Evolutionary conservation across 75 land plant genomes (phyloP).

Genomic region (Azolla pinnata): DNA sequence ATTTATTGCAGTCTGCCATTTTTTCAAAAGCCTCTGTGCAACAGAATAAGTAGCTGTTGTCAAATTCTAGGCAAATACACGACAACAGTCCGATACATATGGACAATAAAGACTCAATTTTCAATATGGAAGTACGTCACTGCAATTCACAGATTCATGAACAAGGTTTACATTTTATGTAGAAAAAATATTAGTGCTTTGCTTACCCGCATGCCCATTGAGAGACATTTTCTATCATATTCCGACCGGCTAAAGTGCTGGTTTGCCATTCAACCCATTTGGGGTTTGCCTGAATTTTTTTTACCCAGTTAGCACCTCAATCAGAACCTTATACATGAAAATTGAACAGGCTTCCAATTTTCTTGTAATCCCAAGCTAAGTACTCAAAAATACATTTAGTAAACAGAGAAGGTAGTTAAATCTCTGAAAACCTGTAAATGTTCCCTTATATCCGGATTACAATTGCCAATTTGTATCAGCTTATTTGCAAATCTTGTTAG

Average conservation of each 20-base stretch:
- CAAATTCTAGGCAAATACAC: not conserved
- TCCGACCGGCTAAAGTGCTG: slow-evolving; percentile 56
- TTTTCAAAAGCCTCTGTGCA: too few species aligned
- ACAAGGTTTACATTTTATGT: not conserved
- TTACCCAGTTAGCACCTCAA: not conserved
- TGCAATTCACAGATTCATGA: too few species aligned
- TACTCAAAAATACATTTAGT: too few species aligned
- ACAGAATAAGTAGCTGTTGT: too few species aligned
- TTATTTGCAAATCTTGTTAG: slow-evolving; percentile 81
- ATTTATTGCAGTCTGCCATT: too few species aligned
- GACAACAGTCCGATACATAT: not conserved
- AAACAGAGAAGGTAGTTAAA: too few species aligned
- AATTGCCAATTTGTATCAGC: slow-evolving; percentile 52
- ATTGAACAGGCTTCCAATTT: too few species aligned
- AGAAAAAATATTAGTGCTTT: too few species aligned
- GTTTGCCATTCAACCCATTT: slow-evolving; percentile 72
- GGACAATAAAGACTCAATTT: too few species aligned
- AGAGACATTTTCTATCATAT: slow-evolving; percentile 67
- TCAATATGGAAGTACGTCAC: too few species aligned
- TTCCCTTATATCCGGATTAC: slow-evolving; percentile 41
- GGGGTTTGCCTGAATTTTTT: slow-evolving; percentile 44
- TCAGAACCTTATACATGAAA: too few species aligned
- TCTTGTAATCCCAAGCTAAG: too few species aligned
- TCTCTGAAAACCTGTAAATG: slow-evolving; percentile 50
- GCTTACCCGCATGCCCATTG: slow-evolving; percentile 98